phyloP scores from a whole-genome alignment of 2,329 filamentous ascomycete species.

The Trichophyton schoenleinii region DNA sequence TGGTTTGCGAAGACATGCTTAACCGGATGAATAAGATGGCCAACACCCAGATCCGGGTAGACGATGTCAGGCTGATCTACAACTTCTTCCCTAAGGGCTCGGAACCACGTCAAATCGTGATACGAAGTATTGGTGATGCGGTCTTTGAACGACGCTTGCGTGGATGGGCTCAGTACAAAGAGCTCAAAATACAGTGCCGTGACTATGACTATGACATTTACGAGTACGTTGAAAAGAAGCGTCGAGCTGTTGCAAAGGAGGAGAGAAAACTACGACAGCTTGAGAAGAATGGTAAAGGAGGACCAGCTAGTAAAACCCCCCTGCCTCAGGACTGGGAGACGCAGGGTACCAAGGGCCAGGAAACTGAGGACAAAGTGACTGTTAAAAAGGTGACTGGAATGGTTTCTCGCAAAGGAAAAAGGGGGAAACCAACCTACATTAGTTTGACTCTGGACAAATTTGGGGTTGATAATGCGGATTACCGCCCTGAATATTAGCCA shows the following conservation, averaged over 20 bases:
- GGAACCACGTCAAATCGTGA: slow-evolving; percentile 10
- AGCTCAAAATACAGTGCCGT: slow-evolving; percentile 9
- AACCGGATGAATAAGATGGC: slow-evolving; percentile 12
- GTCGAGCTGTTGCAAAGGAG: background rate
- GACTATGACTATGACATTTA: slow-evolving; percentile 13
- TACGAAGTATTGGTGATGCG: slow-evolving; percentile 14
- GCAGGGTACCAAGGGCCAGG: background rate
- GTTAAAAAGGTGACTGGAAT: slow-evolving; percentile 10
- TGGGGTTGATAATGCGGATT: slow-evolving; percentile 9
- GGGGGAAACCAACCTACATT: slow-evolving; percentile 9
- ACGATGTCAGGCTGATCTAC: slow-evolving; percentile 12
- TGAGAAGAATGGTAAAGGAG: background rate
- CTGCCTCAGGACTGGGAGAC: background rate
- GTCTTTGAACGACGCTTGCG: slow-evolving; percentile 11
- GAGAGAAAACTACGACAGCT: background rate
- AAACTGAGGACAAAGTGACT: slow-evolving; percentile 2
- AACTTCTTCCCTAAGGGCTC: slow-evolving; percentile 7
- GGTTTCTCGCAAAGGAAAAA: slow-evolving; percentile 10
- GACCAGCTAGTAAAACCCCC: background rate
- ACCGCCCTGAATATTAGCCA: background rate
- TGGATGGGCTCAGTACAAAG: slow-evolving; percentile 12
- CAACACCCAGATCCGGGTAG: slow-evolving; percentile 7
- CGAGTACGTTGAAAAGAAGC: slow-evolving; percentile 9
- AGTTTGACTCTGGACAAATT: slow-evolving; percentile 10
- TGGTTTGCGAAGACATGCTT: slow-evolving; percentile 9